Evolutionary conservation across 2,329 filamentous ascomycete species (phyloP).

Genomic region (Ceratocystis destructans): DNA sequence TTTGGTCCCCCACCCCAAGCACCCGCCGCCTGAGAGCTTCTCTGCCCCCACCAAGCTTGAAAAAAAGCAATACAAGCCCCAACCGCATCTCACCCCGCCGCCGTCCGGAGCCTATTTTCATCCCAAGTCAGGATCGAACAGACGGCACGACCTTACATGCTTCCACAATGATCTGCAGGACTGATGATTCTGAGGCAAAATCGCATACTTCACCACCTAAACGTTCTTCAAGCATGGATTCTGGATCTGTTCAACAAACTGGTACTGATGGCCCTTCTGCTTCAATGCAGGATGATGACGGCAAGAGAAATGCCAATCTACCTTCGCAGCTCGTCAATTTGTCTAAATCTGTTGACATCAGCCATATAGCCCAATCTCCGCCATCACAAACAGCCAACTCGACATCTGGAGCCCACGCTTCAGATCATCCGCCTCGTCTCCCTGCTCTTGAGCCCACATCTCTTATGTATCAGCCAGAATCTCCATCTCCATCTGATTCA

Average conservation of each 20-base stretch:
- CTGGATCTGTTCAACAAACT: background rate
- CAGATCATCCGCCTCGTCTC: background rate
- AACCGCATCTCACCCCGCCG: background rate
- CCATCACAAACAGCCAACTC: background rate
- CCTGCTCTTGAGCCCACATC: background rate
- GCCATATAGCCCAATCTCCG: background rate
- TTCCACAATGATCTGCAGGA: background rate
- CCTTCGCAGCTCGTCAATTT: background rate
- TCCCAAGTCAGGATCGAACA: background rate
- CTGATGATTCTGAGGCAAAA: background rate
- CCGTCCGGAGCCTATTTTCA: slow-evolving; percentile 10
- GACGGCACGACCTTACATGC: background rate
- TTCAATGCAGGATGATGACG: background rate
- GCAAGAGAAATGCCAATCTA: background rate
- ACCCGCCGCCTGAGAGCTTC: background rate
- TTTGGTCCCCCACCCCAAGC: background rate
- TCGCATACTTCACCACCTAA: background rate
- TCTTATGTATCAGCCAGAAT: background rate
- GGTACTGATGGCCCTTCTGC: background rate
- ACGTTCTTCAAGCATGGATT: background rate
- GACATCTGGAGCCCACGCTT: background rate
- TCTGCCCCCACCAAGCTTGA: slow-evolving; percentile 1
- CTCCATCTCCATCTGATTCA: background rate
- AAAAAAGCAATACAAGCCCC: background rate
- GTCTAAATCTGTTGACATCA: background rate